Percentiles rank a stretch among this genome's conserved stretches.
Conservation (phyloP, 2,329 filamentous ascomycete species). For the Albifimbria verrucaria region DNA sequence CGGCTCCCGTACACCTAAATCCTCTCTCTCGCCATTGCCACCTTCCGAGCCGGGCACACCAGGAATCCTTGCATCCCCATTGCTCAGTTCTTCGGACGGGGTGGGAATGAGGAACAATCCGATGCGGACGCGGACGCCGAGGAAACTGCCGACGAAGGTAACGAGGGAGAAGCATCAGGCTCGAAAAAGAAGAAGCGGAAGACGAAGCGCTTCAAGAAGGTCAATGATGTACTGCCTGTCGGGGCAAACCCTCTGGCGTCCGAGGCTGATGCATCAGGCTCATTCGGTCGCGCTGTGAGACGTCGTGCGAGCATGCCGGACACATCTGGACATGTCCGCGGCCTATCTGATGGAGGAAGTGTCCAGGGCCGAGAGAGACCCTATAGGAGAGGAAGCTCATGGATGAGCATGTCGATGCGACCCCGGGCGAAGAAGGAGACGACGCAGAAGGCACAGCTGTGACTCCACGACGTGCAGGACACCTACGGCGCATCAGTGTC, state of each 20-base stretch:
- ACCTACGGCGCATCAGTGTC: slow-evolving; percentile 64
- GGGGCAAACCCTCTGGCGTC: slow-evolving; percentile 51
- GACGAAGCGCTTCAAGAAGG: slow-evolving; percentile 55
- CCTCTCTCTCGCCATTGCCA: slow-evolving; percentile 23
- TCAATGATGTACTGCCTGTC: slow-evolving; percentile 62
- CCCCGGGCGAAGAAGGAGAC: slow-evolving; percentile 47
- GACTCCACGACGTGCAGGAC: slow-evolving; percentile 53
- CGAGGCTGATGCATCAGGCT: slow-evolving; percentile 37
- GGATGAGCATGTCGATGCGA: slow-evolving; percentile 49
- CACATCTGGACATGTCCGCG: slow-evolving; percentile 54
- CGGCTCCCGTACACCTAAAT: slow-evolving; percentile 45
- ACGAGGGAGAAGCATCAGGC: slow-evolving; percentile 32
- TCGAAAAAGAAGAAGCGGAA: slow-evolving; percentile 58
- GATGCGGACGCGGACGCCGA: slow-evolving; percentile 68
- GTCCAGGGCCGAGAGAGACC: slow-evolving; percentile 51
- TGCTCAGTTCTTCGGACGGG: slow-evolving; percentile 38
- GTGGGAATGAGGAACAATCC: slow-evolving; percentile 49
- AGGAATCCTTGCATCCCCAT: slow-evolving; percentile 49
- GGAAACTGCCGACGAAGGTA: slow-evolving; percentile 78
- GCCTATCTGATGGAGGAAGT: slow-evolving; percentile 72
- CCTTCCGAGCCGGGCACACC: slow-evolving; percentile 31
- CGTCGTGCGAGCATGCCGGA: slow-evolving; percentile 67
- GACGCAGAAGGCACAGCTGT: slow-evolving; percentile 48
- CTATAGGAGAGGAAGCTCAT: slow-evolving; percentile 56
- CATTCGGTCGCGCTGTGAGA: slow-evolving; percentile 49